Conservation (phyloP, 2,329 filamentous ascomycete genomes). For the Rutstroemia sp. region DNA sequence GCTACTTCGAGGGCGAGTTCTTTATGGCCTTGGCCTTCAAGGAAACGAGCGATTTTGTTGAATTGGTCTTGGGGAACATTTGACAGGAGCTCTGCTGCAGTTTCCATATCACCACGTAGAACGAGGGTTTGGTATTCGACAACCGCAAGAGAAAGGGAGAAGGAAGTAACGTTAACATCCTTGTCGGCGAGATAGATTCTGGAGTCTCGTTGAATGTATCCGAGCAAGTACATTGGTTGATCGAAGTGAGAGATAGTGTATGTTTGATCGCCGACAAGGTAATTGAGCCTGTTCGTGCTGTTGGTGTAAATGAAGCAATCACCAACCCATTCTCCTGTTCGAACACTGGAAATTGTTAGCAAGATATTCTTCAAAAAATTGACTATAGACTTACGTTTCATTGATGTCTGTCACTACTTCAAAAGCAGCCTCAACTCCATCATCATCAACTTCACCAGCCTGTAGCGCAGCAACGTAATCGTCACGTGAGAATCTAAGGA, state of each 20-base stretch:
- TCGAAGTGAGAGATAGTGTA: slow-evolving; percentile 98
- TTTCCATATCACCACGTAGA: slow-evolving; percentile 86
- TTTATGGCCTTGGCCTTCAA: slow-evolving; percentile 96
- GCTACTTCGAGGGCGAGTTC: slow-evolving; percentile 91
- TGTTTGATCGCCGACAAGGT: slow-evolving; percentile 94
- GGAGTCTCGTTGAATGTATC: slow-evolving; percentile 93
- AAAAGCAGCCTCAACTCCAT: slow-evolving; percentile 90
- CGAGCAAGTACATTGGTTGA: slow-evolving; percentile 87
- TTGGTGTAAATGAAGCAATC: slow-evolving; percentile 99
- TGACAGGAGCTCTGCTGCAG: slow-evolving; percentile 75
- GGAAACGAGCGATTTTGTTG: slow-evolving; percentile 95
- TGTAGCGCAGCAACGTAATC: slow-evolving; percentile 80
- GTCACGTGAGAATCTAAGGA: slow-evolving; percentile 85
- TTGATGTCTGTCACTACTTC: slow-evolving; percentile 94
- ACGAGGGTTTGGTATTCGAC: slow-evolving; percentile 97
- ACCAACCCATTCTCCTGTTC: slow-evolving; percentile 94
- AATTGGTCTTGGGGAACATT: slow-evolving; percentile 87
- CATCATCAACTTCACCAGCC: slow-evolving; percentile 70
- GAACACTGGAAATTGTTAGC: slow-evolving; percentile 50
- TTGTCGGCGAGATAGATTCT: slow-evolving; percentile 93
- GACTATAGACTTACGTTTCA: slow-evolving; percentile 56
- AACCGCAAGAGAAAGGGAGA: slow-evolving; percentile 82
- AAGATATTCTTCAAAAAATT: background rate
- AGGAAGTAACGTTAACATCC: slow-evolving; percentile 86
- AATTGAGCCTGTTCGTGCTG: slow-evolving; percentile 92